Conservation (phyloP, 345 rosid genomes). For the Eucalyptus pumila region DNA sequence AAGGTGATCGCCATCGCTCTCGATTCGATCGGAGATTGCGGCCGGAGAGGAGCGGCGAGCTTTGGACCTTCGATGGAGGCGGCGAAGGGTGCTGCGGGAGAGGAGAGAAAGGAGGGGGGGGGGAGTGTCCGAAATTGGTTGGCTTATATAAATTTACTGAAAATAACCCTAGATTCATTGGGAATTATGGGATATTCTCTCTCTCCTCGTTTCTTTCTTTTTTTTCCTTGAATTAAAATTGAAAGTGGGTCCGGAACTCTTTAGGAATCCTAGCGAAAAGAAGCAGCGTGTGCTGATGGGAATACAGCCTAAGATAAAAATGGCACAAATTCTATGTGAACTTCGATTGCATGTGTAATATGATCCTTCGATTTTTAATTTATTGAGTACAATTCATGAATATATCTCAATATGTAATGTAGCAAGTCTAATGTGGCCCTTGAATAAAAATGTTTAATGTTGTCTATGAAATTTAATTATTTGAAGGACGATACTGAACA, state of each 20-base stretch:
- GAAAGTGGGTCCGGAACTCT: background rate
- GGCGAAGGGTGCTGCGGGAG: background rate
- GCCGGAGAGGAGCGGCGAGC: background rate
- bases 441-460: no score
- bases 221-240: background rate
- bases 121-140: background rate
- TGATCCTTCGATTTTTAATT: rapidly evolving
- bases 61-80: background rate
- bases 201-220: background rate
- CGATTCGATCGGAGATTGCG: background rate
- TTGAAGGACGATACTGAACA: rapidly evolving
- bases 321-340: rapidly evolving
- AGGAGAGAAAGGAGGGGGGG: background rate
- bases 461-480: no score
- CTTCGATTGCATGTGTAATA: rapidly evolving
- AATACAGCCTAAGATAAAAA: rapidly evolving
- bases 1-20: constrained; percentile 61
- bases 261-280: background rate
- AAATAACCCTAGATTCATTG: background rate
- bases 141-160: background rate
- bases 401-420: rapidly evolving
- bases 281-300: rapidly evolving
- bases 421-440: rapidly evolving
- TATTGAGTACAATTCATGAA: rapidly evolving
- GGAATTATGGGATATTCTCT: background rate